phyloP scores from a whole-genome alignment of 495 filamentous ascomycete species.

The Clohesyomyces aquaticus region DNA sequence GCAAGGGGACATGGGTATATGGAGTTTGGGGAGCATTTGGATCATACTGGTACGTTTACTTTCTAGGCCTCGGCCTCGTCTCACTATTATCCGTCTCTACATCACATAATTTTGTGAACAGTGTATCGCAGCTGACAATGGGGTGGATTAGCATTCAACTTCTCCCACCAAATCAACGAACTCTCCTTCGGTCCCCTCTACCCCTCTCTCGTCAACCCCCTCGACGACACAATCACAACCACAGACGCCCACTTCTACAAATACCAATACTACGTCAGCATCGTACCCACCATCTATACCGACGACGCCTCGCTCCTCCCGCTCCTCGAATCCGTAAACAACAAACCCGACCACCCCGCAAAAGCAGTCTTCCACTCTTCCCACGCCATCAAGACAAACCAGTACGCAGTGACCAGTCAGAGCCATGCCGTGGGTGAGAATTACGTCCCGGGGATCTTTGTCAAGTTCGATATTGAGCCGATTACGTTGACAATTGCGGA shows the following conservation, averaged over 20 bases:
- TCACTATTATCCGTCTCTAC: no score
- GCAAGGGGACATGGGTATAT: constrained; percentile 92
- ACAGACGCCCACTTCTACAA: constrained; percentile 84
- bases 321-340: constrained; percentile 43
- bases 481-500: constrained; percentile 86
- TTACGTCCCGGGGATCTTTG: constrained; percentile 87
- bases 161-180: constrained; percentile 95
- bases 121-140: no score
- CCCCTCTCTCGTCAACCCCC: constrained; percentile 88
- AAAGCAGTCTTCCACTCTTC: constrained; percentile 36
- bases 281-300: constrained; percentile 95
- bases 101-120: no score
- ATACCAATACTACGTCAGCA: constrained; percentile 97
- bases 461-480: constrained; percentile 99
- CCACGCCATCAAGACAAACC: constrained; percentile 83
- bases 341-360: constrained; percentile 45
- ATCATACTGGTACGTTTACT: constrained; percentile 78
- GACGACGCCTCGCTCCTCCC: constrained; percentile 54
- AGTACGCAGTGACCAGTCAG: constrained; percentile 95
- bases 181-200: constrained; percentile 96
- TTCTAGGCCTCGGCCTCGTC: no score
- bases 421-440: constrained; percentile 67
- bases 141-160: constrained; percentile 98
- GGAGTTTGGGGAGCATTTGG: constrained; percentile 78
- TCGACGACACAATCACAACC: constrained; percentile 83